Percentiles rank a stretch among this genome's conserved stretches.
Evolutionary conservation across 257 asterid species (phyloP).

Genomic region (Fraxinus cuspidata): DNA sequence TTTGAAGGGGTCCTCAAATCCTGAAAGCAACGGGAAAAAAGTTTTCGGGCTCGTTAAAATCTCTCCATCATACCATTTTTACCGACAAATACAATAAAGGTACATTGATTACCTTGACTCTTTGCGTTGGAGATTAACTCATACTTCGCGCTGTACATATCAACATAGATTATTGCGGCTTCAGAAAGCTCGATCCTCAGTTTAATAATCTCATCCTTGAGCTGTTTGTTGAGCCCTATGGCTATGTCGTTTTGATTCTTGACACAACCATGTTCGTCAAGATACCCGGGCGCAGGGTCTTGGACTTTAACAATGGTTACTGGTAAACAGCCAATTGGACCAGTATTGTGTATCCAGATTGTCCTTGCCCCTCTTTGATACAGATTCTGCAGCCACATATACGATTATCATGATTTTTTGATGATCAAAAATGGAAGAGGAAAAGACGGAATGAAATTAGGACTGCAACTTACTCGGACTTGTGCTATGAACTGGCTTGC

Average conservation of each 20-base stretch:
- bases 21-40: slow-evolving; percentile 34
- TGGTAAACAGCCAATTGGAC: slow-evolving; percentile 75
- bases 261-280: slow-evolving; percentile 66
- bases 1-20: slow-evolving; percentile 51
- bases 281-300: slow-evolving; percentile 41
- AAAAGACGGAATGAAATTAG: not conserved
- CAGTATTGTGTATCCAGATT: slow-evolving; percentile 77
- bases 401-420: not conserved
- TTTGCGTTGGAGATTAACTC: slow-evolving; percentile 54
- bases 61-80: not conserved
- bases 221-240: slow-evolving; percentile 45
- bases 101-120: slow-evolving; percentile 38
- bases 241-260: slow-evolving; percentile 58
- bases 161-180: slow-evolving; percentile 59
- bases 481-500: slow-evolving; percentile 40
- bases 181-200: slow-evolving; percentile 45
- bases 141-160: slow-evolving; percentile 64
- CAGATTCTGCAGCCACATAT: slow-evolving; percentile 38
- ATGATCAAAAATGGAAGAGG: not conserved
- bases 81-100: not conserved
- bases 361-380: slow-evolving; percentile 58
- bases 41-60: not conserved
- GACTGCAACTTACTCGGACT: slow-evolving; percentile 43
- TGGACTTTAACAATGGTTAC: slow-evolving; percentile 28
- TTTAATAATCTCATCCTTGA: slow-evolving; percentile 37